Conservation (phyloP, 495 filamentous ascomycete species). For the Tuber magnatum region DNA sequence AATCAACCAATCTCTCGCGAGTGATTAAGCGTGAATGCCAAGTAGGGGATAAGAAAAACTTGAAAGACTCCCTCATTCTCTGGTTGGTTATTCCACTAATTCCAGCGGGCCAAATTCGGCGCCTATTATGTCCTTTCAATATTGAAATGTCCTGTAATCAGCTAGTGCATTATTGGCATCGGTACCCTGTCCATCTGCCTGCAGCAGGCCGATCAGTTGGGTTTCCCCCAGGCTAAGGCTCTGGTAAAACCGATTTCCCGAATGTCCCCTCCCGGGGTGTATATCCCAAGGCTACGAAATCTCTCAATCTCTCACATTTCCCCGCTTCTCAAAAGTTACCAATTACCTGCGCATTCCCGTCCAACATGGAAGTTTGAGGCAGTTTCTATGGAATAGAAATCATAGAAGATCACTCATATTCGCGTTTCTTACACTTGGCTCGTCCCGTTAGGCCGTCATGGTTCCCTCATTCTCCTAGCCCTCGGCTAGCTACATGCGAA, state of each 20-base stretch:
- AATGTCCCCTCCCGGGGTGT: not conserved
- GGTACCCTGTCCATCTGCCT: not conserved
- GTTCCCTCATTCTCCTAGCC: not conserved
- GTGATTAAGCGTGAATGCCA: not conserved
- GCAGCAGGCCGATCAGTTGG: slow-evolving; percentile 1
- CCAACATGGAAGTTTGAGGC: not conserved
- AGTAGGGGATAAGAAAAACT: not conserved
- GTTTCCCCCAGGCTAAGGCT: not conserved
- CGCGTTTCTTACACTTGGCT: not conserved
- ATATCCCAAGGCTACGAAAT: not conserved
- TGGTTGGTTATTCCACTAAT: not conserved
- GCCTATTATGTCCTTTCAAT: not conserved
- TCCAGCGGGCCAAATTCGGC: not conserved
- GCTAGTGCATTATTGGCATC: not conserved
- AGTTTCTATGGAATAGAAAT: not conserved
- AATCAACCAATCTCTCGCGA: not conserved
- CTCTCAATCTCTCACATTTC: not conserved
- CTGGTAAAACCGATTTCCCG: not conserved
- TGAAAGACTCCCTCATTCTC: not conserved
- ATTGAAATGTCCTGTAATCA: not conserved
- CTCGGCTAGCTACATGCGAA: not conserved
- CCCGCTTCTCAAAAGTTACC: not conserved
- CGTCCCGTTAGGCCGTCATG: not conserved
- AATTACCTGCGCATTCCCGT: not conserved
- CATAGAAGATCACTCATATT: not conserved